These are phyloP conservation scores for Cucurbita moschata DNA, from an alignment of 306 rosid species.

Conservation along the genomic window DNA sequence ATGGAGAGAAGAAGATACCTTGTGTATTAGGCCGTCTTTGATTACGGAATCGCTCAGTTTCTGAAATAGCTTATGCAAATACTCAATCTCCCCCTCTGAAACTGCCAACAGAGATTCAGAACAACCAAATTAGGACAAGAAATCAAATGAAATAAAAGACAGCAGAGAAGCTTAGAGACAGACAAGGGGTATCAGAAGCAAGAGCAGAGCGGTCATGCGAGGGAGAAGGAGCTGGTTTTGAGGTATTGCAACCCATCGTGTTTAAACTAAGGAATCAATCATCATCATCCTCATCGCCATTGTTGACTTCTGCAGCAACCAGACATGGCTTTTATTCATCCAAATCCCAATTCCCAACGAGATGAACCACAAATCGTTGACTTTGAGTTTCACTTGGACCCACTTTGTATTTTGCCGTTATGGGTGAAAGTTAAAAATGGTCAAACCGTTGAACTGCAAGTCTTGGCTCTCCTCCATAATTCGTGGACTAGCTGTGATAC, in stretches of 20 bases:
- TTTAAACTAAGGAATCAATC: not conserved
- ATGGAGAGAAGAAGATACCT: not conserved
- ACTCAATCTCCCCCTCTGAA: not conserved
- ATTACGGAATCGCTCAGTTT: slow-evolving; percentile 9
- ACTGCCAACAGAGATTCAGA: not conserved
- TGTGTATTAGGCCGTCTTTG: slow-evolving; percentile 5
- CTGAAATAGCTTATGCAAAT: not conserved
- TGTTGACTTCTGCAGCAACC: not conserved
- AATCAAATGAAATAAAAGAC: not conserved
- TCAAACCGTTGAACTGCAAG: not conserved
- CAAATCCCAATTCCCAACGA: not conserved
- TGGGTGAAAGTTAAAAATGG: not conserved
- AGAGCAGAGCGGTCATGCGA: slow-evolving; percentile 4
- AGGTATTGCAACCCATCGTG: not conserved
- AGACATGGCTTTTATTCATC: not conserved
- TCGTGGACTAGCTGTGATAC: not conserved
- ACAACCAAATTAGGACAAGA: not conserved
- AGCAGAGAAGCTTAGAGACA: not conserved
- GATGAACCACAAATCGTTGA: not conserved
- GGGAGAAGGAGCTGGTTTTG: not conserved
- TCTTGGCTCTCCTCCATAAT: not conserved
- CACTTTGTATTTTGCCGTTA: not conserved
- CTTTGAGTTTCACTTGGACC: not conserved
- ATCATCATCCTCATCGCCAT: not conserved
- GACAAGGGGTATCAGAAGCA: slow-evolving; percentile 14